Evolutionary conservation across 306 rosid genomes (phyloP).

Genomic region (Glycine tomentella): DNA sequence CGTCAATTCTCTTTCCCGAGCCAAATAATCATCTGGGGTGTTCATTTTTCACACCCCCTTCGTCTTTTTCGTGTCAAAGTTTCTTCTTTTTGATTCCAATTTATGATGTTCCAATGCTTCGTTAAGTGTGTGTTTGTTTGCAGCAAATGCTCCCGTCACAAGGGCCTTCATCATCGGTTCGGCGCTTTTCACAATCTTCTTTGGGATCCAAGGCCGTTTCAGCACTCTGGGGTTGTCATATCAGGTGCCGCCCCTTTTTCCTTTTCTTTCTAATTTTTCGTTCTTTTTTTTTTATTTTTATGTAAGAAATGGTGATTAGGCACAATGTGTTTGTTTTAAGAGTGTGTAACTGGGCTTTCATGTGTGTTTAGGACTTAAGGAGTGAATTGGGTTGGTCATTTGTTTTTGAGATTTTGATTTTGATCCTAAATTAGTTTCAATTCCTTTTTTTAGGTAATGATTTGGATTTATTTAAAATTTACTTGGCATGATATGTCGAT

Average conservation of each 20-base stretch:
- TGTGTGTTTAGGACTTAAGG: not conserved
- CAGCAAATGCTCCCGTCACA: conserved; percentile 98
- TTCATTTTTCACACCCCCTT: conserved; percentile 23
- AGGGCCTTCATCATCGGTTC: conserved; percentile 72
- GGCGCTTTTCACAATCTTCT: conserved; percentile 82
- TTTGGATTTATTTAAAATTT: conserved; percentile 37
- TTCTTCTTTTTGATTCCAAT: conserved; percentile 28
- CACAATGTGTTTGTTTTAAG: conserved; percentile 25
- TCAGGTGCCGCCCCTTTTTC: conserved; percentile 59
- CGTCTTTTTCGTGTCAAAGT: not conserved
- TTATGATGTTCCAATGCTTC: conserved; percentile 50
- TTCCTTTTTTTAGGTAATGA: not conserved
- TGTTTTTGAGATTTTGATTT: conserved; percentile 14
- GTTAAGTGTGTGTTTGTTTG: conserved; percentile 32
- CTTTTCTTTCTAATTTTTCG: not conserved
- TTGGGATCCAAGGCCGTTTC: conserved; percentile 93
- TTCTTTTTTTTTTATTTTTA: conserved; percentile 21
- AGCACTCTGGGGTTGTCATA: conserved; percentile 81
- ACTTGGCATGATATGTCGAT: conserved; percentile 6
- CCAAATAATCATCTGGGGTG: conserved; percentile 11
- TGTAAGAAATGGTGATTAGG: not conserved
- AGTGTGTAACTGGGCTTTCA: conserved; percentile 32
- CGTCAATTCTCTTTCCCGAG: conserved; percentile 46
- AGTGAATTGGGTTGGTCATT: not conserved
- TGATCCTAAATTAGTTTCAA: conserved; percentile 11